Evolutionary conservation across 495 filamentous ascomycete species (phyloP).

Genomic region (Rostrohypoxylon terebratum): DNA sequence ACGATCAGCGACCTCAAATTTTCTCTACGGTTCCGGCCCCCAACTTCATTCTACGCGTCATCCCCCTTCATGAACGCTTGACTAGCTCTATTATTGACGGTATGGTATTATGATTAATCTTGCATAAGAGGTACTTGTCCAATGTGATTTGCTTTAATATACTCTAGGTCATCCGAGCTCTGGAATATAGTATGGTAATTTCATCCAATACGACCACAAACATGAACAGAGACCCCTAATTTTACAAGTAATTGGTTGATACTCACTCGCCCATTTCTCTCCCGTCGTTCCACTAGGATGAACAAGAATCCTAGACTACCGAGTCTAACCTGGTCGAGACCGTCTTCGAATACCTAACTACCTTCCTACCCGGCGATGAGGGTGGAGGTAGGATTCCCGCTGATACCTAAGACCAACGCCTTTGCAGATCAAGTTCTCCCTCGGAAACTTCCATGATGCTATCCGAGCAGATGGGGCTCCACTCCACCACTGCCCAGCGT

Average conservation of each 20-base stretch:
- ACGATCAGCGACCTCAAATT: conserved; percentile 12
- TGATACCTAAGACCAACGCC: not conserved
- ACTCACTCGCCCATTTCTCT: not conserved
- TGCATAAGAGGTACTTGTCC: not conserved
- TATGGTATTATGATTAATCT: not conserved
- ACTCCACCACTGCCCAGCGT: conserved; percentile 7
- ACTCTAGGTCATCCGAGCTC: conserved; percentile 5
- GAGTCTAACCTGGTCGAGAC: not conserved
- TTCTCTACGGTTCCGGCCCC: not conserved
- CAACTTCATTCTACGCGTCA: not conserved
- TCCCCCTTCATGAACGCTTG: not conserved
- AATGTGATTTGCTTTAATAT: not conserved
- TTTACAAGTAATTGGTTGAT: conserved; percentile 21
- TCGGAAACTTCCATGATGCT: not conserved
- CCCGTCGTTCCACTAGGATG: not conserved
- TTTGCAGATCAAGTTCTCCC: conserved; percentile 3
- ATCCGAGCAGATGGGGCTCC: not conserved
- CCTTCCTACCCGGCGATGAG: no score
- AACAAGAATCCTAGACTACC: not conserved
- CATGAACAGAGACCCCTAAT: not conserved
- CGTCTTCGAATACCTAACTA: not conserved
- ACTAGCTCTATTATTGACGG: not conserved
- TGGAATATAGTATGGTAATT: not conserved
- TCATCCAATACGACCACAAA: conserved; percentile 2
- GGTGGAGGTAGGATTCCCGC: not conserved